phyloP scores from a whole-genome alignment of 495 filamentous ascomycete genomes.

The Neurospora tetraspora region DNA sequence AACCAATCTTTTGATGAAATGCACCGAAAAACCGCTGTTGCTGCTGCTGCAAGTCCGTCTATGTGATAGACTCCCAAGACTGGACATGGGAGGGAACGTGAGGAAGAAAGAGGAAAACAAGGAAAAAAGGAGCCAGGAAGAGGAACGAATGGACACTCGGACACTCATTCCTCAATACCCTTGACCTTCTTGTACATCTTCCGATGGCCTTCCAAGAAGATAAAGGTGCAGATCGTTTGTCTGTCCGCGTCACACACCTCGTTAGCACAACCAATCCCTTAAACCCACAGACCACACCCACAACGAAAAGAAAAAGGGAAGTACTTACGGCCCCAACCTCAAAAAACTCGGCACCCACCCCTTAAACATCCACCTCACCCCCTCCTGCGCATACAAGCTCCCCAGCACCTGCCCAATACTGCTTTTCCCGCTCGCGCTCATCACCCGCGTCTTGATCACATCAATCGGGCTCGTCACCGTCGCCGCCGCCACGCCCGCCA shows the following conservation, averaged over 20 bases:
- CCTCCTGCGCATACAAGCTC: slow-evolving; percentile 68
- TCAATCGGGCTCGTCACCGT: slow-evolving; percentile 93
- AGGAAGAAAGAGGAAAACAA: too few relatives aligned
- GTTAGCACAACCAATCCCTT: not conserved
- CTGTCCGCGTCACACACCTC: slow-evolving; percentile 13
- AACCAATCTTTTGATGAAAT: not conserved
- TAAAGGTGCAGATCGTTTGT: slow-evolving; percentile 90
- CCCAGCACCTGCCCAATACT: slow-evolving; percentile 48
- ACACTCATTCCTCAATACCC: slow-evolving; percentile 30
- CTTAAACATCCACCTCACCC: slow-evolving; percentile 82
- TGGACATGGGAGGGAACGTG: not conserved
- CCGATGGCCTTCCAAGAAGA: slow-evolving; percentile 91
- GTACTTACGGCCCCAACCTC: slow-evolving; percentile 57
- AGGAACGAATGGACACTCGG: not conserved
- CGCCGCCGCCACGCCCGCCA: slow-evolving; percentile 88
- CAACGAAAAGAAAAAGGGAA: not conserved
- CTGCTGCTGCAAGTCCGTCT: not conserved
- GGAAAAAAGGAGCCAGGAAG: not conserved
- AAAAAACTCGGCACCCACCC: slow-evolving; percentile 98
- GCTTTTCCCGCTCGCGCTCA: slow-evolving; percentile 60
- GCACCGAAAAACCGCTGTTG: not conserved
- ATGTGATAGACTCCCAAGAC: not conserved
- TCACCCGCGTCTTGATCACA: slow-evolving; percentile 93
- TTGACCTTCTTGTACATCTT: slow-evolving; percentile 48
- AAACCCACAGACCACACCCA: too few relatives aligned